These are phyloP conservation scores for Diaporthe velutina DNA, from an alignment of 2,329 filamentous ascomycete genomes.

Conservation along the genomic window DNA sequence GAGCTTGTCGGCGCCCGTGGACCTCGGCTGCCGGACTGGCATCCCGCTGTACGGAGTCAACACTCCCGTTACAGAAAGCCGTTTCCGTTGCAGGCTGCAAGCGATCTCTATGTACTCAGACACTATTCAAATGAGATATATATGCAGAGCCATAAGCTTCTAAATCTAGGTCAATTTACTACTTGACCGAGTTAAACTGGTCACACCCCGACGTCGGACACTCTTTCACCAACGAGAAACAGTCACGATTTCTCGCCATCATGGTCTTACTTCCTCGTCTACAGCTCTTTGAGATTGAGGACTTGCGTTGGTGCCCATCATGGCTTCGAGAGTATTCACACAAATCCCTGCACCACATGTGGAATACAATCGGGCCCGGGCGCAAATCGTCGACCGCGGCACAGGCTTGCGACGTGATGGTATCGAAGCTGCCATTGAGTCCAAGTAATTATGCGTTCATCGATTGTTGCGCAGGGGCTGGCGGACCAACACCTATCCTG, in stretches of 20 bases:
- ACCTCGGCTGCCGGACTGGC: not conserved
- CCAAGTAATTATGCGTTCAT: not conserved
- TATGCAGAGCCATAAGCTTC: not conserved
- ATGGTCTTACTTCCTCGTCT: conserved; percentile 1
- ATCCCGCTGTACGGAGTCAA: not conserved
- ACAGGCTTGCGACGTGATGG: not conserved
- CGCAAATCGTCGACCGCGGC: not conserved
- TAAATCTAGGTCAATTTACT: not conserved
- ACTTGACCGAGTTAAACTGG: not conserved
- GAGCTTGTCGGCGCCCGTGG: not conserved
- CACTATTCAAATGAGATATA: not conserved
- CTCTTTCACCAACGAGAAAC: not conserved
- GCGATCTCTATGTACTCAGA: not conserved
- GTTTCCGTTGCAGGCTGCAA: not conserved
- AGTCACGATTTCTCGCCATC: not conserved
- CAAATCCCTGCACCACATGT: conserved; percentile 14
- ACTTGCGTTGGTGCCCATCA: conserved; percentile 9
- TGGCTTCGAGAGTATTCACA: conserved; percentile 14
- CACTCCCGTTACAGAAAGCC: not conserved
- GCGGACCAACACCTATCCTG: conserved; percentile 3
- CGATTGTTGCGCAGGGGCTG: conserved; percentile 10
- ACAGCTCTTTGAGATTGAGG: conserved; percentile 6
- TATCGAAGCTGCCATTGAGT: not conserved
- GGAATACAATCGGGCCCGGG: not conserved
- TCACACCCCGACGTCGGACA: not conserved